Conservation (phyloP, 495 filamentous ascomycete species). For the Gamarada debralockiae region DNA sequence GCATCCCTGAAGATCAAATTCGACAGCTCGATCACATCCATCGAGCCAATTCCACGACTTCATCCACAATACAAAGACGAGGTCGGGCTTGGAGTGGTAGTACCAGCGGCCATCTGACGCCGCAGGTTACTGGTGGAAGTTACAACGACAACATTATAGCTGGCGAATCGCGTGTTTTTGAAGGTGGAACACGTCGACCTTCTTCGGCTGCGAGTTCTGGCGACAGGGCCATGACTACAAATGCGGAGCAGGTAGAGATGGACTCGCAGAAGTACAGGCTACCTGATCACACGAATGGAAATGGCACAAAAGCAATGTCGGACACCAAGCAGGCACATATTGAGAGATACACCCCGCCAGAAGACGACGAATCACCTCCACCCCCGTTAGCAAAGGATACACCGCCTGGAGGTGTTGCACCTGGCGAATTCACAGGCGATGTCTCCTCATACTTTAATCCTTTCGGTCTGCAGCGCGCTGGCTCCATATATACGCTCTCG, state of each 20-base stretch:
- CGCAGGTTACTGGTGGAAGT: constrained; percentile 21
- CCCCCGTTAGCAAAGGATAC: constrained; percentile 44
- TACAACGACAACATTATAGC: constrained; percentile 7
- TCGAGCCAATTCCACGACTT: constrained; percentile 46
- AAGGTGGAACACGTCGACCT: constrained; percentile 17
- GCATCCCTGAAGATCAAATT: constrained; percentile 70
- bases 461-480: constrained; percentile 55
- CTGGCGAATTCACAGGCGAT: constrained; percentile 36
- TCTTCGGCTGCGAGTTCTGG: constrained; percentile 14
- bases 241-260: constrained; percentile 38
- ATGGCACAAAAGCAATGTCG: constrained; percentile 54
- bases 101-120: constrained; percentile 22
- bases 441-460: constrained; percentile 44
- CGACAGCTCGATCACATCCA: constrained; percentile 62
- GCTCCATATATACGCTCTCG: constrained; percentile 85
- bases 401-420: constrained; percentile 41
- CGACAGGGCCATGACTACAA: constrained; percentile 15
- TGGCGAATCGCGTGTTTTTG: constrained; percentile 15
- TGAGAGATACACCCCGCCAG: constrained; percentile 36
- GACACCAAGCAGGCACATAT: constrained; percentile 49
- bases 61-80: constrained; percentile 48
- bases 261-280: constrained; percentile 63
- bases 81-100: constrained; percentile 56
- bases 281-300: constrained; percentile 56
- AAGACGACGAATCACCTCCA: constrained; percentile 33